Evolutionary conservation across 2,329 filamentous ascomycete species (phyloP).

Genomic region (Colletotrichum euphorbiae): DNA sequence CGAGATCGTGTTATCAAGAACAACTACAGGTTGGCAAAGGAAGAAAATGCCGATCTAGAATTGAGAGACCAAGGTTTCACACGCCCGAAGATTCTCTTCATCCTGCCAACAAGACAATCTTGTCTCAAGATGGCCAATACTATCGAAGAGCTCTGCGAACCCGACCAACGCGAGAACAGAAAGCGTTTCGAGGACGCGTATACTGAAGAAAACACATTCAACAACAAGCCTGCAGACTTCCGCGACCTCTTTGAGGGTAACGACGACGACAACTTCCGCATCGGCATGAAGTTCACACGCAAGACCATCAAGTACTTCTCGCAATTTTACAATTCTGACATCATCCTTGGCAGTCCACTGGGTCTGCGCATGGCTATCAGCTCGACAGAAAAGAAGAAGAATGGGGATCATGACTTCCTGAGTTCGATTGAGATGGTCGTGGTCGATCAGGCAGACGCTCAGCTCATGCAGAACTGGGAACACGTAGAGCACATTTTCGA

Average conservation of each 20-base stretch:
- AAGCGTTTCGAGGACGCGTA: conserved; percentile 92
- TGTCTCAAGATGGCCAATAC: conserved; percentile 82
- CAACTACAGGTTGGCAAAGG: conserved; percentile 80
- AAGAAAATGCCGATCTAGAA: conserved; percentile 75
- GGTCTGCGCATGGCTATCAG: conserved; percentile 93
- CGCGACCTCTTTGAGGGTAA: conserved; percentile 91
- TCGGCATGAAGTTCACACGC: conserved; percentile 96
- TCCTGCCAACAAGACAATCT: conserved; percentile 89
- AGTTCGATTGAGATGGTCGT: conserved; percentile 93
- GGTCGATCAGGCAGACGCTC: conserved; percentile 90
- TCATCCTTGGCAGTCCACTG: conserved; percentile 90
- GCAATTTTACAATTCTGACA: conserved; percentile 95
- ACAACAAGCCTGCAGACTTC: conserved; percentile 87
- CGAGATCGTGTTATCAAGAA: conserved; percentile 93
- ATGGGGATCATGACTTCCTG: conserved; percentile 87
- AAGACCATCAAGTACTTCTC: conserved; percentile 96
- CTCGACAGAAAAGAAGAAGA: conserved; percentile 72
- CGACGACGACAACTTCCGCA: conserved; percentile 95
- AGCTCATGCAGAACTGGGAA: conserved; percentile 99
- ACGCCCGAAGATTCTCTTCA: conserved; percentile 89
- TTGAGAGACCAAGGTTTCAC: conserved; percentile 95
- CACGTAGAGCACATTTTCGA: conserved; percentile 93
- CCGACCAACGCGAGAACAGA: conserved; percentile 94
- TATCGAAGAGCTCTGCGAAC: conserved; percentile 80
- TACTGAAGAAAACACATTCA: conserved; percentile 75